phyloP scores from a whole-genome alignment of 257 asterid genomes.

The Primulina huaijiensis region DNA sequence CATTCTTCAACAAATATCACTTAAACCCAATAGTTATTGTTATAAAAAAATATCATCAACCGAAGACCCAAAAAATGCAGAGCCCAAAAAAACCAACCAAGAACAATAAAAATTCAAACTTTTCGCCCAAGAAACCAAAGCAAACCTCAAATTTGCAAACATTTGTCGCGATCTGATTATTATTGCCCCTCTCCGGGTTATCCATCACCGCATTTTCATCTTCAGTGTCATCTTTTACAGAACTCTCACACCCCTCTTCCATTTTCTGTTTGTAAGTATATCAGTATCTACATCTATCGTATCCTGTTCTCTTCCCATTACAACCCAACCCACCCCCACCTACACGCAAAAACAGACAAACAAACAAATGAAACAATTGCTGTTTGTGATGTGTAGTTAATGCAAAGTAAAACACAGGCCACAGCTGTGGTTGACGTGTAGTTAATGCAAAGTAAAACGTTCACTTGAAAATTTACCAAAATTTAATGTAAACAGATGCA shows the following conservation, averaged over 20 bases:
- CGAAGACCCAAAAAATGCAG: slow-evolving; percentile 1
- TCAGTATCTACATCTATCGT: slow-evolving; percentile 11
- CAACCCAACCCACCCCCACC: background rate
- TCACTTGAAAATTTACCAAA: background rate
- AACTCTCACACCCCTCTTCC: slow-evolving; percentile 23
- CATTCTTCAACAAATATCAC: slow-evolving; percentile 10
- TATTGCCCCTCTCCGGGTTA: slow-evolving; percentile 71
- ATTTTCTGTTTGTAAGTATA: slow-evolving; percentile 18
- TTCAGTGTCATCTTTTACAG: slow-evolving; percentile 1
- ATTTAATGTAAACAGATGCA: background rate
- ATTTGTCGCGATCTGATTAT: slow-evolving; percentile 51
- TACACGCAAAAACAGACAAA: slow-evolving; percentile 22
- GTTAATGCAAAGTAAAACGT: background rate
- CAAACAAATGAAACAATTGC: slow-evolving; percentile 25
- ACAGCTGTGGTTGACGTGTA: background rate
- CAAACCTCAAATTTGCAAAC: slow-evolving; percentile 66
- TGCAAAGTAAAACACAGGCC: background rate
- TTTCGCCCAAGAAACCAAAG: slow-evolving; percentile 12
- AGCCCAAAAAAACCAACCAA: background rate
- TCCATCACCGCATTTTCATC: slow-evolving; percentile 57
- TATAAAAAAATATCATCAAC: slow-evolving; percentile 4
- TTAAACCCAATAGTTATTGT: slow-evolving; percentile 24
- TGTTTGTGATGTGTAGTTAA: background rate
- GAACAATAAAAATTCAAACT: slow-evolving; percentile 12
- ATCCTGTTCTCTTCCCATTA: background rate